These are phyloP conservation scores for Boletus vermiculosoides DNA, from an alignment of 768 basidiomycete species.

Conservation along the genomic window DNA sequence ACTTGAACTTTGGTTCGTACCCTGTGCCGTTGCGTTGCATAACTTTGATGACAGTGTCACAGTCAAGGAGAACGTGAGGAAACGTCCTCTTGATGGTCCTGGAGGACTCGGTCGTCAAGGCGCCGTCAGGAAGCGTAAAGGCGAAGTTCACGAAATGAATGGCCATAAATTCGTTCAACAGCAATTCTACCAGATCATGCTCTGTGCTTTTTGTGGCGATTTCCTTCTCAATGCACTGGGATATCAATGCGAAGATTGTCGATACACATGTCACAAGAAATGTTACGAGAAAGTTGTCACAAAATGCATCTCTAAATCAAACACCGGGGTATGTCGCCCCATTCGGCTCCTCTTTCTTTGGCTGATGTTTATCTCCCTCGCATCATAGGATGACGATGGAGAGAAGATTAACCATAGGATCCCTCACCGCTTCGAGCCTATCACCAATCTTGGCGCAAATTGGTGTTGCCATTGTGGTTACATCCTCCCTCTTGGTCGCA, in stretches of 20 bases:
- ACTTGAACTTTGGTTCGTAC: slow-evolving; percentile 86
- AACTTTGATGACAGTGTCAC: slow-evolving; percentile 7
- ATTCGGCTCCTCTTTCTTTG: background rate
- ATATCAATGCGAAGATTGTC: slow-evolving; percentile 99
- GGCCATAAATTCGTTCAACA: slow-evolving; percentile 97
- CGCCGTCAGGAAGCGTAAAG: slow-evolving; percentile 96
- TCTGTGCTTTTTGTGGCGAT: slow-evolving; percentile 97
- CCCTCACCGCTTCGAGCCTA: slow-evolving; percentile 95
- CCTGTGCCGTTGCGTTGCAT: background rate
- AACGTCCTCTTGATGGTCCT: slow-evolving; percentile 88
- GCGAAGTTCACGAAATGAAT: slow-evolving; percentile 98
- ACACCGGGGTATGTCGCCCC: slow-evolving; percentile 71
- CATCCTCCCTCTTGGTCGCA: slow-evolving; percentile 94
- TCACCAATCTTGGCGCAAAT: slow-evolving; percentile 95
- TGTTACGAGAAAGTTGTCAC: slow-evolving; percentile 99
- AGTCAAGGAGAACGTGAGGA: slow-evolving; percentile 99
- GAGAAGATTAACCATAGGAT: slow-evolving; percentile 99
- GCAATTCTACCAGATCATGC: slow-evolving; percentile 98
- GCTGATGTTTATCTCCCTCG: background rate
- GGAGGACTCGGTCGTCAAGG: slow-evolving; percentile 96
- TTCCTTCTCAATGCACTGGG: slow-evolving; percentile 96
- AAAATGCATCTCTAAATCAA: slow-evolving; percentile 98
- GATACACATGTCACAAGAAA: slow-evolving; percentile 98
- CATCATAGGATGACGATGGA: slow-evolving; percentile 82
- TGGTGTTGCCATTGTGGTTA: slow-evolving; percentile 99